Evolutionary conservation across 208 protist species (phyloP).

Genomic region (Tritrichomonas foetus): DNA sequence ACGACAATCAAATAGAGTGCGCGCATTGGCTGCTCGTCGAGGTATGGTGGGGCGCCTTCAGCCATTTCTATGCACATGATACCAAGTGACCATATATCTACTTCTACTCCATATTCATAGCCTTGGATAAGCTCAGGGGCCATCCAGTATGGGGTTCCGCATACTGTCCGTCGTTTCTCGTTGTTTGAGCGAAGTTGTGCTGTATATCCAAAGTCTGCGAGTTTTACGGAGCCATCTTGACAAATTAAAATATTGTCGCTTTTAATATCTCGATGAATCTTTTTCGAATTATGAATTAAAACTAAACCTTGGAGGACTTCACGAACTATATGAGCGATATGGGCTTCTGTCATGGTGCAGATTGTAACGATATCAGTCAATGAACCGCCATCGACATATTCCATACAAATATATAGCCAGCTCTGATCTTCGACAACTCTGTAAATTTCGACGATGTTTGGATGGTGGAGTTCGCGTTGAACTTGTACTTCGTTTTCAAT

Average conservation of each 20-base stretch:
- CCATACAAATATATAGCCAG: neutral
- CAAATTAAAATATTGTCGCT: neutral
- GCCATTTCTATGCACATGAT: constrained; percentile 49
- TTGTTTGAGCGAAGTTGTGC: neutral
- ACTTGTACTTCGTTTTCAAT: neutral
- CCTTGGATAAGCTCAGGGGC: constrained; percentile 49
- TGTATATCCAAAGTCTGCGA: neutral
- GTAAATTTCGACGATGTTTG: neutral
- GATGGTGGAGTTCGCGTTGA: neutral
- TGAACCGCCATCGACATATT: neutral
- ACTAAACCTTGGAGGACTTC: neutral
- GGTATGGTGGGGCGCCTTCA: constrained; percentile 43
- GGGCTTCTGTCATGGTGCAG: neutral
- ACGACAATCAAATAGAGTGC: constrained; percentile 59
- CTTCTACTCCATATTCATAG: neutral
- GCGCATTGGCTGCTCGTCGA: constrained; percentile 39
- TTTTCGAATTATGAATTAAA: neutral
- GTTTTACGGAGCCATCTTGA: neutral
- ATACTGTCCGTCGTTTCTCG: neutral
- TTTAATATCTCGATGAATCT: neutral
- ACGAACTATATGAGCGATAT: neutral
- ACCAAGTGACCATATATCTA: constrained; percentile 52
- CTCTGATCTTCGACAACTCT: neutral
- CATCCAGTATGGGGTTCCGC: constrained; percentile 53
- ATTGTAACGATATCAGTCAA: neutral